A percentile compares a stretch with the other conserved stretches of the same genome.
phyloP scores from a whole-genome alignment of 2,329 filamentous ascomycete species.

The Aspergillus sp. region DNA sequence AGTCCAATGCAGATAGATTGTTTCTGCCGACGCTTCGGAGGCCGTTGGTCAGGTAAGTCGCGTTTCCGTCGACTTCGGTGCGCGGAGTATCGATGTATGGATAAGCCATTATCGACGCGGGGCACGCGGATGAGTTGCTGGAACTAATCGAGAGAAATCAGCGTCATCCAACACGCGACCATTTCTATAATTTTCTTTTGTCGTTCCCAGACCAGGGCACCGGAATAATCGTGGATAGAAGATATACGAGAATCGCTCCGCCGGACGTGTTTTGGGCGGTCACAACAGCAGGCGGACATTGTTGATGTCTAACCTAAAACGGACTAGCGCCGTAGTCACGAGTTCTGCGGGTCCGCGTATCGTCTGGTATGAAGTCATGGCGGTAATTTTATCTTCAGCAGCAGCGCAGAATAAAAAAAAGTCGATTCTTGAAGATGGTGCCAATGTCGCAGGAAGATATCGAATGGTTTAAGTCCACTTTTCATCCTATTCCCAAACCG shows the following conservation, averaged over 20 bases:
- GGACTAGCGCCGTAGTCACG: slow-evolving; percentile 21
- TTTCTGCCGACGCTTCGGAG: slow-evolving; percentile 46
- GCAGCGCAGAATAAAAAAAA: neutral
- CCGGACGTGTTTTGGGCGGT: slow-evolving; percentile 28
- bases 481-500: slow-evolving; percentile 55
- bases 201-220: neutral
- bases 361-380: slow-evolving; percentile 28
- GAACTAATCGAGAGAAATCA: slow-evolving; percentile 1
- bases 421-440: slow-evolving; percentile 24
- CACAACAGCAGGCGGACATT: slow-evolving; percentile 12
- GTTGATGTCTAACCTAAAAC: slow-evolving; percentile 35
- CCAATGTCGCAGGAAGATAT: slow-evolving; percentile 48
- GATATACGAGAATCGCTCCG: slow-evolving; percentile 4
- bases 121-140: slow-evolving; percentile 8
- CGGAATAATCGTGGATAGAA: neutral
- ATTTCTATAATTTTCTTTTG: slow-evolving; percentile 10
- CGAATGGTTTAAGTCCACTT: slow-evolving; percentile 59
- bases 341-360: slow-evolving; percentile 17
- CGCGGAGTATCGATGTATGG: slow-evolving; percentile 76
- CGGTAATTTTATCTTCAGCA: slow-evolving; percentile 9
- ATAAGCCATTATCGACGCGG: slow-evolving; percentile 49
- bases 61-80: slow-evolving; percentile 69
- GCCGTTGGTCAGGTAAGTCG: slow-evolving; percentile 64
- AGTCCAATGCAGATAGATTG: slow-evolving; percentile 55
- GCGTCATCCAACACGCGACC: slow-evolving; percentile 19